phyloP scores from a whole-genome alignment of 2,329 filamentous ascomycete genomes.

The Aspergillus sp. region DNA sequence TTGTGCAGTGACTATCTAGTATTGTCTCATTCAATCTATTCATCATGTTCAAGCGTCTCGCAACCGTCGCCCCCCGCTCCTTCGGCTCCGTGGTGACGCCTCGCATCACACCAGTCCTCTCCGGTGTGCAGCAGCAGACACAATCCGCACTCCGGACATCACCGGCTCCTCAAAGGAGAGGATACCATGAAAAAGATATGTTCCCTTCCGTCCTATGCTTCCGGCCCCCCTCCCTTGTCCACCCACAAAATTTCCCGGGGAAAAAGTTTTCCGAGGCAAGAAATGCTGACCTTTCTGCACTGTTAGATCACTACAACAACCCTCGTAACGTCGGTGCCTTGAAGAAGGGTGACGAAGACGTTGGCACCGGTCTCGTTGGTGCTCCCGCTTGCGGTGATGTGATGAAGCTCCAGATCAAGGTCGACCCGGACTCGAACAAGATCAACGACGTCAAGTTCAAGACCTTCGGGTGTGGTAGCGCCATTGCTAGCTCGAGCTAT shows the following conservation, averaged over 20 bases:
- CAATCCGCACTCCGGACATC: slow-evolving; percentile 33
- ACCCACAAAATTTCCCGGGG: no score
- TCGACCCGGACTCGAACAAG: slow-evolving; percentile 77
- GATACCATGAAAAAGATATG: slow-evolving; percentile 61
- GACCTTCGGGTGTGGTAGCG: slow-evolving; percentile 90
- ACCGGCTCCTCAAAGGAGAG: slow-evolving; percentile 32
- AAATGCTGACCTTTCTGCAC: slow-evolving; percentile 23
- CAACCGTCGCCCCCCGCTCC: slow-evolving; percentile 46
- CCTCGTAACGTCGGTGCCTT: slow-evolving; percentile 73
- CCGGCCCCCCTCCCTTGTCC: no score
- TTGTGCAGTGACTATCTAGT: not conserved
- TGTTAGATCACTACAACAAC: slow-evolving; percentile 74
- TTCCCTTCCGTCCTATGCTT: slow-evolving; percentile 9
- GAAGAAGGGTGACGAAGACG: slow-evolving; percentile 69
- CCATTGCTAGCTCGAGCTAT: slow-evolving; percentile 91
- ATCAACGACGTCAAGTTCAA: slow-evolving; percentile 97
- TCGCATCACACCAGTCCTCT: slow-evolving; percentile 42
- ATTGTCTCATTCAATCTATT: not conserved
- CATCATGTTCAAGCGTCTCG: slow-evolving; percentile 52
- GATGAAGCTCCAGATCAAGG: slow-evolving; percentile 89
- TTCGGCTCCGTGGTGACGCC: slow-evolving; percentile 44
- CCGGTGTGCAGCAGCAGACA: slow-evolving; percentile 30
- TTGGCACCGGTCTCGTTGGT: slow-evolving; percentile 84
- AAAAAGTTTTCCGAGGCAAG: not conserved
- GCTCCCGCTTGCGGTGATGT: slow-evolving; percentile 89